Evolutionary conservation across 2,329 filamentous ascomycete genomes (phyloP), one percentile per base, ranked within the genome.

Genomic region (Trichoderma koningii): DNA sequence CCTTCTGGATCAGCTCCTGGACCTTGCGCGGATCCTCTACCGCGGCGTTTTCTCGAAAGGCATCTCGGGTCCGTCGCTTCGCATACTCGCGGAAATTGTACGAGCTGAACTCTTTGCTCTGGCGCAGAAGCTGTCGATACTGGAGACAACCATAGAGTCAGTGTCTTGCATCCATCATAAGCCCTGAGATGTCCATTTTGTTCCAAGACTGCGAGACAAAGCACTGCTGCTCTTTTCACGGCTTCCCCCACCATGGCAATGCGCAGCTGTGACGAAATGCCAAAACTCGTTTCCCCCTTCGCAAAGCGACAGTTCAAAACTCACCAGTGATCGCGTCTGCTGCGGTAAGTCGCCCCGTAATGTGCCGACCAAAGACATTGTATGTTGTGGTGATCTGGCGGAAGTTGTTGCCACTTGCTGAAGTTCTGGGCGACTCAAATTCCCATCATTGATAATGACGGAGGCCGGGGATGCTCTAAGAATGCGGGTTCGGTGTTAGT

Each of bases 71-170:
- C 77, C 94, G 87, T 75, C 95, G 89, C 79, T 89, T 90, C 62
- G 95, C 93, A 79, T 99, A 99, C 77, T 97, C 94, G 80, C 95
- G 88, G 84, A 97, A 99, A 81, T 98, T 99, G 83, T 98, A 99
- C 71, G 90, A 87, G 68, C 92, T 87, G 78, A 99, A 98, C 74
- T 97, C 91, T 68, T 85, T 84, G 68, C 92, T 88, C 77, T 95
- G 90, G 71, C 93, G 90, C 73, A 98, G 83, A 72, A 99, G 83
- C 74, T 94, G 94, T 70, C 95, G 93, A 80, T 97, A 98, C 93
- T 97, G 69, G 17, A 26, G 15, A n/a, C 15, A 19, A 5, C 3
- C 19, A 5, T 2, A 23, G 2, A 19, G 59, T 63, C n/a, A 63
- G 59, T 28, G 59, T 28, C 19, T 30, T 9, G 15, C 9, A 19